A percentile compares a stretch with the other conserved stretches of the same genome.
phyloP scores from a whole-genome alignment of 2,329 filamentous ascomycete genomes.

The Xylariaceae sp. region DNA sequence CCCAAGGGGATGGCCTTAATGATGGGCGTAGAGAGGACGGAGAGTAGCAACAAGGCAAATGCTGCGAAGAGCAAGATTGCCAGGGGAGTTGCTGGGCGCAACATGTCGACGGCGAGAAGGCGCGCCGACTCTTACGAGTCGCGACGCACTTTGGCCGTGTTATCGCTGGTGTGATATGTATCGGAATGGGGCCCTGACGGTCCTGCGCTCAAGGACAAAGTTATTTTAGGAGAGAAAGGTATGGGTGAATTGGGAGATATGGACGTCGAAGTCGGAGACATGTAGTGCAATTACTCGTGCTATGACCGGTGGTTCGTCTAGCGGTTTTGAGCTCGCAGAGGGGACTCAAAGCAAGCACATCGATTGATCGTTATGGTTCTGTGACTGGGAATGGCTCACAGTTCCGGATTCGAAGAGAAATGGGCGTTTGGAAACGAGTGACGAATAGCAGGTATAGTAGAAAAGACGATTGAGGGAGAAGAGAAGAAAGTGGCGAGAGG shows the following conservation, averaged over 20 bases:
- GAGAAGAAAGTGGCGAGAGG: constrained; percentile 13
- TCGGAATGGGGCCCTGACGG: constrained; percentile 3
- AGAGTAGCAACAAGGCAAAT: constrained; percentile 79
- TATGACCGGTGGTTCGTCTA: too few species aligned
- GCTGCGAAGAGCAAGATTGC: constrained; percentile 79
- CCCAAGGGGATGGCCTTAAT: constrained; percentile 82
- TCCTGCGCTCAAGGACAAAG: constrained; percentile 2
- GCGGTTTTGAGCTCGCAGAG: too few species aligned
- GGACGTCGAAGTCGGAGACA: constrained; percentile 14
- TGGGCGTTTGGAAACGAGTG: constrained; percentile 19
- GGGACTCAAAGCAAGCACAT: too few species aligned
- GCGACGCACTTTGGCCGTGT: constrained; percentile 14
- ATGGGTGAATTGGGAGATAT: constrained; percentile 4
- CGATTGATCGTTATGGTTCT: too few species aligned
- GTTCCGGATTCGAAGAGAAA: too few species aligned
- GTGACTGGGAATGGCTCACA: too few species aligned
- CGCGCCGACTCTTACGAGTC: constrained; percentile 27
- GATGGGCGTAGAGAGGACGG: constrained; percentile 87
- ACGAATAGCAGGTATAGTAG: constrained; percentile 6
- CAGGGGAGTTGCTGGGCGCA: constrained; percentile 89
- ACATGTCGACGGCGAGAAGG: constrained; percentile 52
- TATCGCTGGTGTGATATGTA: too few species aligned
- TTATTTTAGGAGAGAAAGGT: neutral
- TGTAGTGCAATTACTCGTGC: constrained; percentile 18
- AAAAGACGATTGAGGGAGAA: constrained; percentile 3